Conservation (phyloP, 345 rosid species). For the Populus alba region DNA sequence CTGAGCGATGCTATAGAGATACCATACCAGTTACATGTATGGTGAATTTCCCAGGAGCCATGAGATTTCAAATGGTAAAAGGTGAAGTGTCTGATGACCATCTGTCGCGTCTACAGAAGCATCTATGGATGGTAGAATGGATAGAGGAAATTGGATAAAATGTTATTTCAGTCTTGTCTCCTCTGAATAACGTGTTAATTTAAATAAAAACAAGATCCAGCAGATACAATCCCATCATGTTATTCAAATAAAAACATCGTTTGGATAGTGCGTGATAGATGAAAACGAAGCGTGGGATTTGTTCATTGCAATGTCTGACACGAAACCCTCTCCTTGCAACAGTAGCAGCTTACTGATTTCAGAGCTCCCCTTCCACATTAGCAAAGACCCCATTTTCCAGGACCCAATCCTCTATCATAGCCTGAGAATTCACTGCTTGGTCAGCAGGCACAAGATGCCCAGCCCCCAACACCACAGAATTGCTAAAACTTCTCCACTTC, state of each 20-base stretch:
- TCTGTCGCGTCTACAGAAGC: neutral
- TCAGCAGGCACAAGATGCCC: slow-evolving; percentile 79
- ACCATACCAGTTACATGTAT: neutral
- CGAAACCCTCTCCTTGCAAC: neutral
- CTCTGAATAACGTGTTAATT: neutral
- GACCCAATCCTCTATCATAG: slow-evolving; percentile 80
- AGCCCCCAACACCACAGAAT: slow-evolving; percentile 56
- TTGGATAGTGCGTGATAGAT: neutral
- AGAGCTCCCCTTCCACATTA: neutral
- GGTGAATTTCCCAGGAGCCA: neutral
- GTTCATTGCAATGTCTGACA: neutral
- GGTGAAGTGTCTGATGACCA: neutral
- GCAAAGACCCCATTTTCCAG: slow-evolving; percentile 48
- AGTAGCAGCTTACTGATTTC: neutral
- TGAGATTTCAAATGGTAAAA: neutral
- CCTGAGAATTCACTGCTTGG: slow-evolving; percentile 48
- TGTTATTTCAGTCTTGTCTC: neutral
- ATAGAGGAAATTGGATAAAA: neutral
- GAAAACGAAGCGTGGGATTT: neutral
- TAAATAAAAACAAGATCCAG: neutral
- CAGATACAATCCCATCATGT: too few relatives aligned
- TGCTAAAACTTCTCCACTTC: slow-evolving; percentile 52
- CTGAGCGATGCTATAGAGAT: too few relatives aligned
- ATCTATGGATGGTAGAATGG: neutral
- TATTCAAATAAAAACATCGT: neutral